These are phyloP conservation scores for Actinomortierella wolfii DNA, from an alignment of 371 early-diverging fungal genomes.

Conservation along the genomic window DNA sequence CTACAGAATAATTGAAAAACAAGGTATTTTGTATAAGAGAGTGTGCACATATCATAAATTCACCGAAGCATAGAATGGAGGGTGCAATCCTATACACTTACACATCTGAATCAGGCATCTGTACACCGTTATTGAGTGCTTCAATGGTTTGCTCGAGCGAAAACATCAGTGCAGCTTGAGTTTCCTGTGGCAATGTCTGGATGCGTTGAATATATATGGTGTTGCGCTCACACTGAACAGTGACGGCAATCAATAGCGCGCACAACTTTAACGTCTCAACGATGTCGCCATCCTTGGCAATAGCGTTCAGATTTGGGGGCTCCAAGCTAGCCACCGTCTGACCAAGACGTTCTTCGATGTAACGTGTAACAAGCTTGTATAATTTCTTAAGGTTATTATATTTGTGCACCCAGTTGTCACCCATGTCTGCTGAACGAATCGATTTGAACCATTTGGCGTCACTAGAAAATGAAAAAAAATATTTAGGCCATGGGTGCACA, in stretches of 20 bases:
- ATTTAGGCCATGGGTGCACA: background rate
- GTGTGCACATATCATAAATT: too few species aligned
- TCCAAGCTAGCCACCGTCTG: conserved; percentile 57
- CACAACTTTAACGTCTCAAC: conserved; percentile 80
- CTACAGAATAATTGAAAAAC: conserved; percentile 3
- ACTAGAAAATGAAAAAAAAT: conserved; percentile 45
- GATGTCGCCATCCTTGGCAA: conserved; percentile 79
- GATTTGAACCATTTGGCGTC: conserved; percentile 90
- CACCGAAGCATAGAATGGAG: too few species aligned
- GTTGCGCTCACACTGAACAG: conserved; percentile 84
- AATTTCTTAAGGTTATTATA: conserved; percentile 90
- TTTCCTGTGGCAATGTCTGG: conserved; percentile 65
- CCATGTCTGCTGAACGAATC: conserved; percentile 72
- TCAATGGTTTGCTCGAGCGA: conserved; percentile 70
- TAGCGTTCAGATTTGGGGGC: conserved; percentile 74
- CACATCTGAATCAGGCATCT: conserved; percentile 35
- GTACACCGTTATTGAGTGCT: conserved; percentile 39
- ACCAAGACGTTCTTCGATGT: conserved; percentile 85
- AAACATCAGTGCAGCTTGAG: conserved; percentile 87
- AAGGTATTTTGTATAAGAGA: background rate
- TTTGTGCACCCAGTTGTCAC: conserved; percentile 93
- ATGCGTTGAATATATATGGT: conserved; percentile 81
- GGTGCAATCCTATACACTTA: conserved; percentile 3
- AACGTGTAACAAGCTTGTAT: conserved; percentile 78
- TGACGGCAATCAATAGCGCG: conserved; percentile 78